Conservation (phyloP, 768 basidiomycete genomes). For the Boletellus ananiceps region DNA sequence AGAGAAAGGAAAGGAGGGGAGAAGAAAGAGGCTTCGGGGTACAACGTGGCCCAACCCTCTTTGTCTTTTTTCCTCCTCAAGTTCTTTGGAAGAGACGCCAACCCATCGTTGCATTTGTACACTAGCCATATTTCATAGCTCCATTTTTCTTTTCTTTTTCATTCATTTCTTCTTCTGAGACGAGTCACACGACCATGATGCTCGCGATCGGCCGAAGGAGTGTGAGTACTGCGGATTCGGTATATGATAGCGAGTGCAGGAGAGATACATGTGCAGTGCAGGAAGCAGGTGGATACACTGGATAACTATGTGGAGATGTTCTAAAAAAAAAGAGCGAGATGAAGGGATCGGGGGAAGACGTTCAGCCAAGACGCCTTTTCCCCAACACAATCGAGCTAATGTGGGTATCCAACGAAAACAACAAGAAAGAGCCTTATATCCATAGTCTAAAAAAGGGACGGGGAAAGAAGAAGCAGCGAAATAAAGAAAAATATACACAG, state of each 20-base stretch:
- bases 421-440: background rate
- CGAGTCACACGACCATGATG: slow-evolving; percentile 1
- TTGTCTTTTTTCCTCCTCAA: background rate
- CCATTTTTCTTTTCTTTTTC: background rate
- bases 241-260: slow-evolving; percentile 17
- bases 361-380: background rate
- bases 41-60: no score
- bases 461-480: background rate
- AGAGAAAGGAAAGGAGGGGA: no score
- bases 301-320: slow-evolving; percentile 5
- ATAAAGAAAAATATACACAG: background rate
- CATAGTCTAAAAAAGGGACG: background rate
- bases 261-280: slow-evolving; percentile 18
- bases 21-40: no score
- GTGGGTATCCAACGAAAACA: slow-evolving; percentile 10
- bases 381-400: background rate
- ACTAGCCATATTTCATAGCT: background rate
- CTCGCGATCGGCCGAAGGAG: background rate
- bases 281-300: slow-evolving; percentile 17
- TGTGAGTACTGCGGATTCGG: background rate
- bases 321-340: background rate
- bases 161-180: background rate
- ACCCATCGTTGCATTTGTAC: background rate
- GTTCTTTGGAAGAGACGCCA: background rate
- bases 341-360: background rate